phyloP scores from a whole-genome alignment of 176 grass and related monocot genomes.

The Typha latifolia region DNA sequence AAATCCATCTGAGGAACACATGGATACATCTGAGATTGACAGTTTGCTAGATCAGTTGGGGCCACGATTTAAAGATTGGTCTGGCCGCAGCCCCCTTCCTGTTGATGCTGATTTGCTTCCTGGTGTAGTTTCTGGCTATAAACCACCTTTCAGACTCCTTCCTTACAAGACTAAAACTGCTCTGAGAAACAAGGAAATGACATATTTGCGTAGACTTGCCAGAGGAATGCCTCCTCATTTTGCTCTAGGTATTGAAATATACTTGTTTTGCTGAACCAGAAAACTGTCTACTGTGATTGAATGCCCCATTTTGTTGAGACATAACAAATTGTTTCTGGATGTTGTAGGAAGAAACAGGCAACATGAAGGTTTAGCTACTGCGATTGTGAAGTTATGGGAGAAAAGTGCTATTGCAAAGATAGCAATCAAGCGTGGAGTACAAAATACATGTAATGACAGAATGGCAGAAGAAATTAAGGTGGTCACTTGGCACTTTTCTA shows the following conservation, averaged over 20 bases:
- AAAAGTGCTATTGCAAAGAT: conserved; percentile 95
- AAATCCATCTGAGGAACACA: conserved; percentile 18
- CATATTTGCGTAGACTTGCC: conserved; percentile 55
- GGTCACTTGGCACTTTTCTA: neutral
- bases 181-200: conserved; percentile 70
- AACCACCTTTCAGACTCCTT: conserved; percentile 67
- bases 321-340: neutral
- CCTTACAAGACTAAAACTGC: conserved; percentile 51
- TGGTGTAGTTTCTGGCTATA: conserved; percentile 54
- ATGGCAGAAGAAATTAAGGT: conserved; percentile 97
- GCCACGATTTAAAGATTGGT: conserved; percentile 80
- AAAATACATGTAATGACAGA: conserved; percentile 72
- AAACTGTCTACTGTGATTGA: neutral
- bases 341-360: conserved; percentile 79
- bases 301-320: neutral
- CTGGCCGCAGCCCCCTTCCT: conserved; percentile 59
- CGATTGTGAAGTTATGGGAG: conserved; percentile 94
- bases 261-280: neutral
- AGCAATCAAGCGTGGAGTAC: conserved; percentile 79
- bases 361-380: conserved; percentile 85
- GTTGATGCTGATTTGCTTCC: conserved; percentile 96
- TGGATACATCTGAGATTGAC: conserved; percentile 44
- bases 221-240: conserved; percentile 92
- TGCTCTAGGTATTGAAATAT: conserved; percentile 51
- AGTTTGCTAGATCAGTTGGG: conserved; percentile 78